Base-by-base conservation (phyloP, 1,139 yeast species). In the Kodamaea derodonti region DNA sequence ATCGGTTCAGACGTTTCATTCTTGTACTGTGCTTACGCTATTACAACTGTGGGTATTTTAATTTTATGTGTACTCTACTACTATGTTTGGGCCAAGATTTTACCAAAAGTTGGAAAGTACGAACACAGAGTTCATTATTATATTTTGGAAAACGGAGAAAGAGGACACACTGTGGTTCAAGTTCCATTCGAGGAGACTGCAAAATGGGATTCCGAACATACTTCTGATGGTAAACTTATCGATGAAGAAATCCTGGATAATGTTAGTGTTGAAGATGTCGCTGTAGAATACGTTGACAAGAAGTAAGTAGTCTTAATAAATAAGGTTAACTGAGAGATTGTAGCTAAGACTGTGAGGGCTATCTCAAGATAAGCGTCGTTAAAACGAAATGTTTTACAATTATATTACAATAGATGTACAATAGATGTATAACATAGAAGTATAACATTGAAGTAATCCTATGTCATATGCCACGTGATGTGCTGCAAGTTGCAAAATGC, bases 101-200 rank as follows among this genome's bases (percentile, higher is more conserved):
- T 65, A 27, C 73, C 73, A 18, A 50, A 45, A n/a, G 4, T 56
- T n/a, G 59, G 56, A 8, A 47, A 49, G 2, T 67, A 65, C 43
- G 47, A 41, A 15, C 69, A 63, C 41, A 54, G 72, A 43, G 48
- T 50, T 17, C 47, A 48, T 18, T 44, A 41, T 29, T 67, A 62
- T 37, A 31, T 38, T 10, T 54, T 63, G 40, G 60, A 51, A 9
- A 64, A 60, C 35, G 72, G 72, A 17, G 74, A 63, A 37, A 39
- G 37, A 13, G 73, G 72, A 8, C 65, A 67, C 35, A 60, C 60
- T 5, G 65, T 67, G 23, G 53, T 65, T 24, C 62, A 65, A 34
- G 67, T 67, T 10, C 49, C 53, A 23, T 30, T 43, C 11, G 52
- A 37, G 0, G 63, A 67, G 4, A 36, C 62, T 14, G 60, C 41